phyloP scores from a whole-genome alignment of 176 grass and related monocot genomes.

The Avena insularis region DNA sequence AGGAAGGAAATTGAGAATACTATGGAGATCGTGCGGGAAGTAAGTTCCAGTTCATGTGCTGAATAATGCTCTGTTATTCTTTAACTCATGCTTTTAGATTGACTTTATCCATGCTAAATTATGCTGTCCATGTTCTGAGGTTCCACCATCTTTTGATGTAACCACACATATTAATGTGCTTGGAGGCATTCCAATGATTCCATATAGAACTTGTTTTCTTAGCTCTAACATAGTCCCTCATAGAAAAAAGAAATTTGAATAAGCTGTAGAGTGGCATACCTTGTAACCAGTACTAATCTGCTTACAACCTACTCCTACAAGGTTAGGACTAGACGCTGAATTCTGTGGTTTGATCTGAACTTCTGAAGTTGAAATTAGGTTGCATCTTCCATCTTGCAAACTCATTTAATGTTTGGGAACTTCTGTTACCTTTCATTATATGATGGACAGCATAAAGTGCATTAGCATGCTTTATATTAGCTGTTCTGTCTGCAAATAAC shows the following conservation, averaged over 20 bases:
- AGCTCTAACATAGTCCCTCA: not conserved
- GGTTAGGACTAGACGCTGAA: not conserved
- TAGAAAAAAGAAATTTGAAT: not conserved
- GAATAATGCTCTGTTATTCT: not conserved
- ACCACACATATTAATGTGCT: not conserved
- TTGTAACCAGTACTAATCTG: not conserved
- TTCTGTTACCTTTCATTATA: not conserved
- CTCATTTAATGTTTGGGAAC: constrained; percentile 7
- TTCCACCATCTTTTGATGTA: not conserved
- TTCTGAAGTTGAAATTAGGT: constrained; percentile 19
- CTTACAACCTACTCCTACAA: not conserved
- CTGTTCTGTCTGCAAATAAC: not conserved
- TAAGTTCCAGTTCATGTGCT: constrained; percentile 48
- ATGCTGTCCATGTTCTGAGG: not conserved
- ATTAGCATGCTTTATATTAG: constrained; percentile 7
- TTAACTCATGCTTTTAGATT: constrained; percentile 24
- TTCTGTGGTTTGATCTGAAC: constrained; percentile 18
- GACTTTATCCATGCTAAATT: not conserved
- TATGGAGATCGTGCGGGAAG: constrained; percentile 98
- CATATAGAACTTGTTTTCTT: not conserved
- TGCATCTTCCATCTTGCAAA: not conserved
- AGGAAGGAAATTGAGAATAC: constrained; percentile 99
- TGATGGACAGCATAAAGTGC: not conserved
- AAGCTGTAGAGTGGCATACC: not conserved
- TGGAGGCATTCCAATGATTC: not conserved